A percentile compares a stretch with the other conserved stretches of the same genome.
Conservation (phyloP, 2,329 filamentous ascomycete species). For the Cladophialophora exuberans region DNA sequence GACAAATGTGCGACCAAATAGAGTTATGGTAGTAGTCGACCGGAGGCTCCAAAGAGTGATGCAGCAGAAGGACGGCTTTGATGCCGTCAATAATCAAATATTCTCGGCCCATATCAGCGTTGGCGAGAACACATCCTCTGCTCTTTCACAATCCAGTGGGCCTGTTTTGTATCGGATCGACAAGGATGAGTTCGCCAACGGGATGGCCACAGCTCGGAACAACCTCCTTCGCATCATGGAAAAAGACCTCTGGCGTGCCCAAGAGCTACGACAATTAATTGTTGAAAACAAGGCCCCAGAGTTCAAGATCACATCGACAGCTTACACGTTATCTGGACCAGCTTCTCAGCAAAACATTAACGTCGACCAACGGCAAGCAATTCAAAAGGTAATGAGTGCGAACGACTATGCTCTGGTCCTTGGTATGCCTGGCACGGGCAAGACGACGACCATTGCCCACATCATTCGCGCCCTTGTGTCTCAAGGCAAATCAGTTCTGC, state of each 20-base stretch:
- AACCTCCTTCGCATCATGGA: conserved; percentile 94
- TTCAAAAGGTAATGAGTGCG: conserved; percentile 94
- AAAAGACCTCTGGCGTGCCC: conserved; percentile 70
- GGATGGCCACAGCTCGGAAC: conserved; percentile 92
- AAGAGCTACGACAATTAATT: conserved; percentile 75
- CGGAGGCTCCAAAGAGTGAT: conserved; percentile 85
- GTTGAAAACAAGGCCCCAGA: conserved; percentile 74
- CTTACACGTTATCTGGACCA: conserved; percentile 61
- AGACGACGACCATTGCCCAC: conserved; percentile 96
- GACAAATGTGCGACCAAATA: conserved; percentile 71
- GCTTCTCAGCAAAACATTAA: conserved; percentile 71
- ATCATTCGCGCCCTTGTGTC: conserved; percentile 89
- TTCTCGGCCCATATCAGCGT: conserved; percentile 94
- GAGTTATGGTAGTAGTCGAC: conserved; percentile 88
- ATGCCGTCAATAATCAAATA: conserved; percentile 75
- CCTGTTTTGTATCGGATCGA: conserved; percentile 78
- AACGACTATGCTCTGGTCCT: conserved; percentile 95
- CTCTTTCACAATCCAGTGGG: conserved; percentile 20
- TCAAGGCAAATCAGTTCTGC: conserved; percentile 86
- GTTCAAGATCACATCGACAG: conserved; percentile 70
- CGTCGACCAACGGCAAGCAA: conserved; percentile 80
- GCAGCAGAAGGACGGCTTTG: conserved; percentile 73
- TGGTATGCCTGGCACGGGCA: conserved; percentile 97
- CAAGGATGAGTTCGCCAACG: conserved; percentile 98
- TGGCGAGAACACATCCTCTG: conserved; percentile 47